Conservation (phyloP, 2,329 filamentous ascomycete species). For the Pseudogymnoascus sp. region DNA sequence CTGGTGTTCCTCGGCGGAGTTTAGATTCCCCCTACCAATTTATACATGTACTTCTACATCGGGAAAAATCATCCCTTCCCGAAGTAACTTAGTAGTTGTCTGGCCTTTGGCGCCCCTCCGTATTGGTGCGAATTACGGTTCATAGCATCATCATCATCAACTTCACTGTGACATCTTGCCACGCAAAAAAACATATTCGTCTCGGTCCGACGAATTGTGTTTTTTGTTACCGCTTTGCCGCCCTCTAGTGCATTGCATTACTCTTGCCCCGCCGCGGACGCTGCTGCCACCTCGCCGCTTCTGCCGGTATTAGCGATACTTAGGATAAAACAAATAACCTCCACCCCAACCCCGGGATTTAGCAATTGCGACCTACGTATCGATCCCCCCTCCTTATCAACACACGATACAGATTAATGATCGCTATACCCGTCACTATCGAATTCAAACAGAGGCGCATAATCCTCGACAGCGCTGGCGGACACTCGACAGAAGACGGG, state of each 20-base stretch:
- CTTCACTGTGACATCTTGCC: constrained; percentile 2
- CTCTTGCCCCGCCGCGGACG: background rate
- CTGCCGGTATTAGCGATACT: constrained; percentile 1
- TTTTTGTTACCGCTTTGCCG: constrained; percentile 7
- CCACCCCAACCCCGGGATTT: constrained; percentile 2
- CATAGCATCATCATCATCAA: constrained; percentile 1
- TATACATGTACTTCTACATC: background rate
- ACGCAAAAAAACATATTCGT: background rate
- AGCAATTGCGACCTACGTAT: constrained; percentile 3
- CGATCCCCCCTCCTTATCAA: background rate
- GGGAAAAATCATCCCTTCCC: background rate
- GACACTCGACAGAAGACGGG: constrained; percentile 4
- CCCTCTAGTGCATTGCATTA: constrained; percentile 4
- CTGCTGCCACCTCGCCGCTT: constrained; percentile 8
- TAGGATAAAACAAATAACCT: constrained; percentile 1
- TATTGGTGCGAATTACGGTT: background rate
- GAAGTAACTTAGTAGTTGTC: background rate
- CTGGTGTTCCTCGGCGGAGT: background rate
- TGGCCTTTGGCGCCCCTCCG: constrained; percentile 2
- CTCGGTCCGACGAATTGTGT: background rate
- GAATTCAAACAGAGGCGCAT: constrained; percentile 1
- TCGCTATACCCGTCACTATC: constrained; percentile 1
- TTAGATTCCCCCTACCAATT: background rate
- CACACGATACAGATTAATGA: constrained; percentile 1
- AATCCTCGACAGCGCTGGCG: constrained; percentile 4